A percentile compares a stretch with the other conserved stretches of the same genome.
These are phyloP conservation scores for Effrenium voratum DNA, from an alignment of 73 alveolate species.

Conservation along the genomic window DNA sequence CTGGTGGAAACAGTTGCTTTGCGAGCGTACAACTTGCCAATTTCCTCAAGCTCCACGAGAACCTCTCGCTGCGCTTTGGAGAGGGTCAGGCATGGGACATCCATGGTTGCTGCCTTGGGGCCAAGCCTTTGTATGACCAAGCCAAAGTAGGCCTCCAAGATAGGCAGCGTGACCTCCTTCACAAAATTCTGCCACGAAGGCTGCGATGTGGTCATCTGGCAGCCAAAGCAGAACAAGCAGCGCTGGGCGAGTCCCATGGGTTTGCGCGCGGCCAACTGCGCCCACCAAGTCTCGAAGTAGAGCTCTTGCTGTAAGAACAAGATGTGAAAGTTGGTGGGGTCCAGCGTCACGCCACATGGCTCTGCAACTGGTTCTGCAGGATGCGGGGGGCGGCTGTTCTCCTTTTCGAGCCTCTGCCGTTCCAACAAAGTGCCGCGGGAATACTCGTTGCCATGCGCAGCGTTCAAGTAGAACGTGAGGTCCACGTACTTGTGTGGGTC, in stretches of 20 bases:
- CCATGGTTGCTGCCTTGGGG: not conserved
- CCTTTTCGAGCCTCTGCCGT: slow-evolving; percentile 4
- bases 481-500: slow-evolving; percentile 24
- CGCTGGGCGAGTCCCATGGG: slow-evolving; percentile 48
- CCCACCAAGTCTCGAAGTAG: slow-evolving; percentile 23
- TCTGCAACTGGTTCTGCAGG: slow-evolving; percentile 29
- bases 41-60: slow-evolving; percentile 19
- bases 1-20: not conserved
- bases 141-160: not conserved
- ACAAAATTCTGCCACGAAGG: not conserved
- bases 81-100: not conserved
- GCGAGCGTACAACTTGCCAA: slow-evolving; percentile 25
- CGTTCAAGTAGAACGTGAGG: slow-evolving; percentile 1
- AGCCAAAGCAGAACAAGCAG: slow-evolving; percentile 3
- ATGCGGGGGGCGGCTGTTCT: not conserved
- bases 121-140: slow-evolving; percentile 18
- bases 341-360: slow-evolving; percentile 1
- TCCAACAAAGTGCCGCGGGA: slow-evolving; percentile 2
- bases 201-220: not conserved
- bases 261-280: slow-evolving; percentile 34
- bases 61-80: not conserved
- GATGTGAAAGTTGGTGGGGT: slow-evolving; percentile 29
- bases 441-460: slow-evolving; percentile 30
- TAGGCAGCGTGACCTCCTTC: slow-evolving; percentile 28
- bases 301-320: slow-evolving; percentile 45